These are phyloP conservation scores for Lactarius evosmus DNA, from an alignment of 768 basidiomycete genomes.

Conservation along the genomic window DNA sequence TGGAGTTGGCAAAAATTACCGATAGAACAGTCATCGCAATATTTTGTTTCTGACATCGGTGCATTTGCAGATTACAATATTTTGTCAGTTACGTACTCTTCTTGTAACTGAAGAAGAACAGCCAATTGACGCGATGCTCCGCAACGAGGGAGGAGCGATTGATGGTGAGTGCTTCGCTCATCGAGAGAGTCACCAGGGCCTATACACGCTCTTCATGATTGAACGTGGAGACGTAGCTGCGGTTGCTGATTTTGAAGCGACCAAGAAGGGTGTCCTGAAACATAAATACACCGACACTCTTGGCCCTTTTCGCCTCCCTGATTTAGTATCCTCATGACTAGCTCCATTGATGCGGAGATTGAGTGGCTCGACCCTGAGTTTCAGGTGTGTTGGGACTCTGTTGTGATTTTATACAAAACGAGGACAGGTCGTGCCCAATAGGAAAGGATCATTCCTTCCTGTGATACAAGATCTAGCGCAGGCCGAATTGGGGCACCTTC, in stretches of 20 bases:
- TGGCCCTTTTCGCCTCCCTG: not conserved
- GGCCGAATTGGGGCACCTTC: too few species aligned
- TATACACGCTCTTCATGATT: not conserved
- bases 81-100: constrained; percentile 22
- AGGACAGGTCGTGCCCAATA: too few species aligned
- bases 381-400: constrained; percentile 29
- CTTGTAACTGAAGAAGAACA: constrained; percentile 21
- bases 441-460: too few species aligned
- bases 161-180: constrained; percentile 19
- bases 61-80: constrained; percentile 22
- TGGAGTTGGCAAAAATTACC: constrained; percentile 44
- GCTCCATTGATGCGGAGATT: constrained; percentile 30
- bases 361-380: constrained; percentile 33
- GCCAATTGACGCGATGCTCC: constrained; percentile 28
- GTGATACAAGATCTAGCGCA: too few species aligned
- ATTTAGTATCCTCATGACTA: not conserved
- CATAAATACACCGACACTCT: constrained; percentile 48
- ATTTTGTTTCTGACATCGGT: constrained; percentile 2
- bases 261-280: constrained; percentile 49
- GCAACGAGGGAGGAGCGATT: constrained; percentile 19
- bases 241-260: constrained; percentile 35
- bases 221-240: constrained; percentile 31
- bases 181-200: not conserved
- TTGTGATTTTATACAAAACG: too few species aligned
- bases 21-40: constrained; percentile 2